Conservation (phyloP, 78 protist species). For the Creolimax fragrantissima region DNA sequence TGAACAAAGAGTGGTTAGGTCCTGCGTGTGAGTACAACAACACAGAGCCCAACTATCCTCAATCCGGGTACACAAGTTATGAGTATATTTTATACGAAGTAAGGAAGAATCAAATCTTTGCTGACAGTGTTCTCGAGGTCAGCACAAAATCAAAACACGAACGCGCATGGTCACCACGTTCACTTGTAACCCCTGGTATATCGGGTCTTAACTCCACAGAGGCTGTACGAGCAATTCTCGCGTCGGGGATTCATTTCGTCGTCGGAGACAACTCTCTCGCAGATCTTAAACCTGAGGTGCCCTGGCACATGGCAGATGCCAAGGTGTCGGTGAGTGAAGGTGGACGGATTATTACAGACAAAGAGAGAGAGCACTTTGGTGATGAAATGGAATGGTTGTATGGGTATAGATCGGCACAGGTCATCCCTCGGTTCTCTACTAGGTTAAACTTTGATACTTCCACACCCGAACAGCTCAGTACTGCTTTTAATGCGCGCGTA, state of each 20-base stretch:
- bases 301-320: background rate
- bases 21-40: background rate
- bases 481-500: background rate
- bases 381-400: slow-evolving; percentile 1
- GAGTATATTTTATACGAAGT: background rate
- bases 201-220: slow-evolving; percentile 13
- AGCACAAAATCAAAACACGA: background rate
- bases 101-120: background rate
- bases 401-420: background rate
- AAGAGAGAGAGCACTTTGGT: background rate
- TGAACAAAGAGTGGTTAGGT: too few species aligned
- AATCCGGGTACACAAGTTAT: slow-evolving; percentile 8
- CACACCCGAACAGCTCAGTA: background rate
- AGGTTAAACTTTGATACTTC: background rate
- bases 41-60: background rate
- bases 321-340: background rate
- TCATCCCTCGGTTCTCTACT: background rate
- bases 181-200: slow-evolving; percentile 14
- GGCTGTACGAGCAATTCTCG: background rate
- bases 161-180: background rate
- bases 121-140: background rate
- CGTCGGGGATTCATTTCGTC: background rate
- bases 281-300: slow-evolving; percentile 13
- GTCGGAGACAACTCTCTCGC: slow-evolving; percentile 26
- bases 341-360: background rate